A percentile compares a stretch with the other conserved stretches of the same genome.
phyloP scores from a whole-genome alignment of 2,329 filamentous ascomycete species.

The Ophiostoma sp. region DNA sequence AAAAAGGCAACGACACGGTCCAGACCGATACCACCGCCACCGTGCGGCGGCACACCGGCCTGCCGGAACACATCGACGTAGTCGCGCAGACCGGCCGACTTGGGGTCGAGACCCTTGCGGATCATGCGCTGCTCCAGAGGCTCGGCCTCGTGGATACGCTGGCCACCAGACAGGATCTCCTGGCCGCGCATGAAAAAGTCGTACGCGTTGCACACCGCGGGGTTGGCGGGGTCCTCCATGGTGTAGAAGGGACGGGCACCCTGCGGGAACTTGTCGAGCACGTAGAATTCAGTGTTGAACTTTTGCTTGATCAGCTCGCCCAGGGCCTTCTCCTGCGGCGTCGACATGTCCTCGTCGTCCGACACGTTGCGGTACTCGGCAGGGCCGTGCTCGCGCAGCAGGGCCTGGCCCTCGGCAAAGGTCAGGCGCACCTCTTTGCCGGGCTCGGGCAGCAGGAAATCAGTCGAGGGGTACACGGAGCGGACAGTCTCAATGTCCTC shows the following conservation, averaged over 20 bases:
- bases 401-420: constrained; percentile 71
- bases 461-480: constrained; percentile 68
- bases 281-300: constrained; percentile 93
- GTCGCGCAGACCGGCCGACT: constrained; percentile 68
- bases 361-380: constrained; percentile 60
- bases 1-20: constrained; percentile 74
- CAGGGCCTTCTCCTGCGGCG: constrained; percentile 81
- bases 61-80: constrained; percentile 76
- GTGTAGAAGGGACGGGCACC: constrained; percentile 87
- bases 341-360: constrained; percentile 75
- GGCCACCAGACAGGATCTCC: constrained; percentile 86
- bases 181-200: constrained; percentile 92
- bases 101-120: constrained; percentile 73
- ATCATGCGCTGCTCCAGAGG: constrained; percentile 74
- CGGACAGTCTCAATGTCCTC: constrained; percentile 69
- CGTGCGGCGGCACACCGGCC: constrained; percentile 81
- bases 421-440: constrained; percentile 72
- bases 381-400: constrained; percentile 69
- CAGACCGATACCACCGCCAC: constrained; percentile 80
- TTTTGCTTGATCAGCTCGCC: constrained; percentile 81
- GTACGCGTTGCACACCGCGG: constrained; percentile 56
- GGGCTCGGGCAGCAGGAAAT: constrained; percentile 67
- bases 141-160: constrained; percentile 77
- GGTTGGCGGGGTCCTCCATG: constrained; percentile 66
- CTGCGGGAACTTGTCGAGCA: constrained; percentile 93